These are phyloP conservation scores for Nakaseomyces sp. DNA, from an alignment of 1,139 yeast species.

Conservation along the genomic window DNA sequence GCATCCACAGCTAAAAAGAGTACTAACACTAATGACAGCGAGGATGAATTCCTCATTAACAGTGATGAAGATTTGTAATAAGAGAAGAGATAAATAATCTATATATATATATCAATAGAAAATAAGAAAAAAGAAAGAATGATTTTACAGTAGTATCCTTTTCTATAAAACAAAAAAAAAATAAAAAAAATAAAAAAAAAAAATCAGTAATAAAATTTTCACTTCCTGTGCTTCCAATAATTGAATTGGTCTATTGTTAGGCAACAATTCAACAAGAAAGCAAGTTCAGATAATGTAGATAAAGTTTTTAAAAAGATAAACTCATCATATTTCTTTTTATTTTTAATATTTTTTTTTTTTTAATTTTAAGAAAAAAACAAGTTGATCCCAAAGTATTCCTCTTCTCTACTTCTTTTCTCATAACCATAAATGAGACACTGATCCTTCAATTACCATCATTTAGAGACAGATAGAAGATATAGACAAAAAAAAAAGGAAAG, in stretches of 20 bases:
- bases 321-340: slow-evolving; percentile 1
- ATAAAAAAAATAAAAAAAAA: too few relatives aligned
- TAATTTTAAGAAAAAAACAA: neutral
- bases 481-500: too few relatives aligned
- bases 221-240: neutral
- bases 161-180: too few relatives aligned
- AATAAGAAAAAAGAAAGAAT: neutral
- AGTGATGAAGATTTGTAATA: slow-evolving; percentile 26
- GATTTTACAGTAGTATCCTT: too few relatives aligned
- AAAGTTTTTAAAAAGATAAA: neutral
- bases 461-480: too few relatives aligned
- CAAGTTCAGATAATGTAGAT: slow-evolving; percentile 3
- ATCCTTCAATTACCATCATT: too few relatives aligned
- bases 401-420: too few relatives aligned
- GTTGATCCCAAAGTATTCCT: neutral
- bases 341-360: neutral
- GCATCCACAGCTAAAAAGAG: slow-evolving; percentile 12
- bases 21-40: slow-evolving; percentile 15
- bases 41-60: slow-evolving; percentile 27
- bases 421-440: too few relatives aligned
- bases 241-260: slow-evolving; percentile 4
- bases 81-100: too few relatives aligned
- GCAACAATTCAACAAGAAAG: neutral
- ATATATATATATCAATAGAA: too few relatives aligned
- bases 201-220: neutral